phyloP scores from a whole-genome alignment of 352 stramenopile species.

The Thalassiosira ordinaria region DNA sequence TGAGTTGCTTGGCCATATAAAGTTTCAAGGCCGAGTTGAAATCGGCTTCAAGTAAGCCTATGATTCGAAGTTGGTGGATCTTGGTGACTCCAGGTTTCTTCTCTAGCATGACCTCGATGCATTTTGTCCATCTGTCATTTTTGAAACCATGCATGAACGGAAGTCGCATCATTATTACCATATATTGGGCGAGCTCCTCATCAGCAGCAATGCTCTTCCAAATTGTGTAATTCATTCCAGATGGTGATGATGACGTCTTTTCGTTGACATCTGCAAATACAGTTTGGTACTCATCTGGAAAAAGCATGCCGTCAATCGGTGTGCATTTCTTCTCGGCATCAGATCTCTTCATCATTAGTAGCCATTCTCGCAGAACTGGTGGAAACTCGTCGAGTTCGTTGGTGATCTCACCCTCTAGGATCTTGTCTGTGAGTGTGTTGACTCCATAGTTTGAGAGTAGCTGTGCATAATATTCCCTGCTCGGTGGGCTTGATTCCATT shows the following conservation, averaged over 20 bases:
- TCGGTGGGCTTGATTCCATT: constrained; percentile 7
- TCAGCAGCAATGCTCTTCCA: constrained; percentile 25
- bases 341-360: neutral
- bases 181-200: constrained; percentile 4
- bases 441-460: constrained; percentile 6
- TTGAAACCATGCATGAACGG: constrained; percentile 34
- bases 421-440: neutral
- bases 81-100: constrained; percentile 39
- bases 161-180: constrained; percentile 29
- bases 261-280: constrained; percentile 12
- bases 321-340: neutral
- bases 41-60: constrained; percentile 55
- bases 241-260: constrained; percentile 23
- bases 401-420: neutral
- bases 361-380: neutral
- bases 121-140: constrained; percentile 26
- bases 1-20: constrained; percentile 14
- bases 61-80: constrained; percentile 54
- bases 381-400: neutral
- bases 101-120: constrained; percentile 47
- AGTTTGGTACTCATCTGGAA: constrained; percentile 8
- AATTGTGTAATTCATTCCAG: constrained; percentile 22
- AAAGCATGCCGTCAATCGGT: neutral
- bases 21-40: constrained; percentile 36
- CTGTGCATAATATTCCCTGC: neutral